These are phyloP conservation scores for Cryptococcus deneoformans DNA, from an alignment of 1,284 basidiomycete species.

Conservation along the genomic window DNA sequence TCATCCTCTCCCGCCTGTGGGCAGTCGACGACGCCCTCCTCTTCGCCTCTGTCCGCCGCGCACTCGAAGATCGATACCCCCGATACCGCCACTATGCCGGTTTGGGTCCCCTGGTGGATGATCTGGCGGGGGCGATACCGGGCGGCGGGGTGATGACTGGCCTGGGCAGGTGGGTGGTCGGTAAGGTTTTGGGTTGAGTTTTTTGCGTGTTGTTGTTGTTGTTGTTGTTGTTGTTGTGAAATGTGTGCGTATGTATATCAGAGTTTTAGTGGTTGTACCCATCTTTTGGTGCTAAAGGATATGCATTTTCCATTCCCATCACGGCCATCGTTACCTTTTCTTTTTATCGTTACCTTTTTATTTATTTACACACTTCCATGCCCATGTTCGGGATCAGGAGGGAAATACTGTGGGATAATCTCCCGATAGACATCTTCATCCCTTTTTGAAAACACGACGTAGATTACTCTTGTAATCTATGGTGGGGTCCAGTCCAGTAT, in stretches of 20 bases:
- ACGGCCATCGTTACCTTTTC: too few relatives aligned
- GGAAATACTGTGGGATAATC: slow-evolving; percentile 33
- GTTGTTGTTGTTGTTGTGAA: neutral
- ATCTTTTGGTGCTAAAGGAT: neutral
- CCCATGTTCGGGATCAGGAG: slow-evolving; percentile 1
- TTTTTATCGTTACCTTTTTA: too few relatives aligned
- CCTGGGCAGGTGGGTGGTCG: slow-evolving; percentile 33
- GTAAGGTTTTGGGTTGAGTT: slow-evolving; percentile 20
- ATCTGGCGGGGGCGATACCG: slow-evolving; percentile 25
- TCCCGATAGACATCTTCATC: slow-evolving; percentile 39
- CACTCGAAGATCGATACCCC: slow-evolving; percentile 42
- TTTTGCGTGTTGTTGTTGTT: neutral
- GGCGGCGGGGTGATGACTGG: slow-evolving; percentile 25
- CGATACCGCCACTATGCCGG: slow-evolving; percentile 37
- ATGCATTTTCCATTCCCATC: neutral
- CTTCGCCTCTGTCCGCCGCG: slow-evolving; percentile 38
- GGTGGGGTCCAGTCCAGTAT: slow-evolving; percentile 4
- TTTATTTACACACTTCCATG: too few relatives aligned
- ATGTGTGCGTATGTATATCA: neutral
- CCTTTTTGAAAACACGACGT: slow-evolving; percentile 40
- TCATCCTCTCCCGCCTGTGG: slow-evolving; percentile 31
- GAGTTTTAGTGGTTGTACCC: too few relatives aligned
- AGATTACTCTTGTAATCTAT: slow-evolving; percentile 41
- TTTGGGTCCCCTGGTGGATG: slow-evolving; percentile 25
- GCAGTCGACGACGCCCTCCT: slow-evolving; percentile 45